Conservation (phyloP, 139 green algal species). For the Diplosphaera chodatii region DNA sequence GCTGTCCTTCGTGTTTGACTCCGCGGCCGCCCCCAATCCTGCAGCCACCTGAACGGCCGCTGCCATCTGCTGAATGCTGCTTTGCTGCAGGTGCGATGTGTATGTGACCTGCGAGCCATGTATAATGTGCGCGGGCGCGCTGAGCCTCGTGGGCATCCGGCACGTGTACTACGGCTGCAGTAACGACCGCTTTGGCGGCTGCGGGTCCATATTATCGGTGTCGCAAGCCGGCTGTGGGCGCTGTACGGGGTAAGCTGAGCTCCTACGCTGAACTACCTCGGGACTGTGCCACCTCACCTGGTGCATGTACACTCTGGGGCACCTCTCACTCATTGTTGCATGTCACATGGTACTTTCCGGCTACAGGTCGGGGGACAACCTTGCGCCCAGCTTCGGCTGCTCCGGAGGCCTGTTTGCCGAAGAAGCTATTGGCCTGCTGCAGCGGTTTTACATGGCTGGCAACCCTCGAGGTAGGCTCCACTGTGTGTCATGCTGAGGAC, state of each 20-base stretch:
- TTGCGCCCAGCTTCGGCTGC: background rate
- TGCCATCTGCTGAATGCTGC: too few relatives aligned
- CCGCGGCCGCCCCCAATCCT: too few relatives aligned
- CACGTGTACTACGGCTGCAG: constrained; percentile 74
- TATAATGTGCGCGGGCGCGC: constrained; percentile 94
- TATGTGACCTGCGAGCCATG: constrained; percentile 96
- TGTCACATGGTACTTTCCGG: too few relatives aligned
- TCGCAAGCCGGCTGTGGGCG: constrained; percentile 63
- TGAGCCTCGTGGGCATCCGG: constrained; percentile 66
- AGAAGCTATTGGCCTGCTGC: constrained; percentile 78
- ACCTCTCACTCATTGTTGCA: too few relatives aligned
- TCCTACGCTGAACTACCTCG: too few relatives aligned
- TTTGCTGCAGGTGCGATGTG: constrained; percentile 59
- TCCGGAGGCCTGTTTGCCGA: constrained; percentile 62
- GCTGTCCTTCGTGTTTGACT: too few relatives aligned
- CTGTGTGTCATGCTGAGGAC: too few relatives aligned
- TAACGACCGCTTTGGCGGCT: constrained; percentile 96
- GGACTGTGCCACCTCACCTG: too few relatives aligned
- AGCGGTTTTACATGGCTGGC: constrained; percentile 82
- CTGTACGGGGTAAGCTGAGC: constrained; percentile 35
- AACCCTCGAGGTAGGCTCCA: constrained; percentile 81
- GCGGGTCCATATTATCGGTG: constrained; percentile 77
- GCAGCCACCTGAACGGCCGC: too few relatives aligned
- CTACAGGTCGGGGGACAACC: background rate
- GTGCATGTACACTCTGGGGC: too few relatives aligned